Conservation (phyloP, 2,329 filamentous ascomycete genomes). For the Blastomyces percursus region DNA sequence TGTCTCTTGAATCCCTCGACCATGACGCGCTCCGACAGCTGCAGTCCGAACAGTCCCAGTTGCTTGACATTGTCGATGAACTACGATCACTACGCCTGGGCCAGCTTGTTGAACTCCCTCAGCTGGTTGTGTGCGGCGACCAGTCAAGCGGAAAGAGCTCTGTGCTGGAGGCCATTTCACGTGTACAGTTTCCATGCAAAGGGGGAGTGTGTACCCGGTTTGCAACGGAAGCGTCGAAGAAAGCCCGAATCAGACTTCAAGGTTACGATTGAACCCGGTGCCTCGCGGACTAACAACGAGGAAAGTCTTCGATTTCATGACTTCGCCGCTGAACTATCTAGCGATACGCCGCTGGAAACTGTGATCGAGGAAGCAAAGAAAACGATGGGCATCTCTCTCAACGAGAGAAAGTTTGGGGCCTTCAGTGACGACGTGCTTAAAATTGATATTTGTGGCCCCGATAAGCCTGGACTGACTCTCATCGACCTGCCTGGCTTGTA, state of each 20-base stretch:
- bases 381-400: too few species aligned
- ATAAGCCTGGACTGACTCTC: slow-evolving; percentile 11
- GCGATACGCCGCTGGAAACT: background rate
- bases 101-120: slow-evolving; percentile 14
- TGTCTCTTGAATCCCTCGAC: too few species aligned
- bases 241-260: slow-evolving; percentile 4
- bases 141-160: slow-evolving; percentile 25
- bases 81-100: background rate
- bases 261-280: slow-evolving; percentile 17
- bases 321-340: too few species aligned
- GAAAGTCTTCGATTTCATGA: background rate
- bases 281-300: slow-evolving; percentile 7
- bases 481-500: slow-evolving; percentile 13
- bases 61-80: background rate
- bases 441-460: slow-evolving; percentile 10
- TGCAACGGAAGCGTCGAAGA: slow-evolving; percentile 21
- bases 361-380: background rate
- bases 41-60: background rate
- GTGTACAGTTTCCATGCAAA: slow-evolving; percentile 19
- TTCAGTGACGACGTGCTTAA: slow-evolving; percentile 9
- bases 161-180: slow-evolving; percentile 23
- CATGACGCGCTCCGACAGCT: background rate
- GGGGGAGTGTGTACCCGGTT: slow-evolving; percentile 25
- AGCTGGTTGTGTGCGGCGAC: slow-evolving; percentile 23
- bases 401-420: background rate